Base-by-base conservation (phyloP, 352 stramenopile species). In the Phytophthora colocasiae region DNA sequence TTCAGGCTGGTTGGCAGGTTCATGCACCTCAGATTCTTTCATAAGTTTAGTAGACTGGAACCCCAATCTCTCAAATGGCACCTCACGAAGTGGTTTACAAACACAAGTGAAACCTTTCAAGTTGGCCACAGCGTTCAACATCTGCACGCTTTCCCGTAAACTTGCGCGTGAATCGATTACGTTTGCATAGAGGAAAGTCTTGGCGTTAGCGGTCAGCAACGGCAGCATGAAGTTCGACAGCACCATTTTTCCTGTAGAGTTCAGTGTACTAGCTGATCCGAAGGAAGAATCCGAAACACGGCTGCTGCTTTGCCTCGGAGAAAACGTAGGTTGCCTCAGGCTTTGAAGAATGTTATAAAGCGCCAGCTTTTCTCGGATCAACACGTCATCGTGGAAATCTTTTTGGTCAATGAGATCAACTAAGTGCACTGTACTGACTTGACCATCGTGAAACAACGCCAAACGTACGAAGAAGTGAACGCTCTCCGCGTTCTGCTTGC, bases 401-500 rank as follows among this genome's bases (percentile, higher is more conserved):
- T 87, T 85, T 45, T 90, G 66, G 43, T 92, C 82, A 26, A 83
- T 65, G 10, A 92, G 60, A 43, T 92, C 81, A 9, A 88, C 77
- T 15, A 90, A 39, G 34, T 92, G 84, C 29, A 90, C 64, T 22
- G 80, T 89, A 54, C 81, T 92, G 12, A 91, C 66, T 45, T 92
- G 84, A 17, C 81, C 84, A 19, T 54, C 36, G 45, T 78, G 66
- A 56, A 87, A 90, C 36, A 92, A 74, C n/a, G 81, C 78, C 31
- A 92, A 63, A 2, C 84, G 75, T 29, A 92, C 62, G 59, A 92
- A 92, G 36, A 92, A 90, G 46, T 92, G 81, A 15, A 71, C 79
- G 69, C 81, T 75, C 53, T 90, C 80, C 11, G 66, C 75, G 40
- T 80, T 83, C 38, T 89, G 81, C 36, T 92, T 91, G 40, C 75